Evolutionary conservation across 768 basidiomycete genomes (phyloP).

Genomic region (Lepiota subincarnata): DNA sequence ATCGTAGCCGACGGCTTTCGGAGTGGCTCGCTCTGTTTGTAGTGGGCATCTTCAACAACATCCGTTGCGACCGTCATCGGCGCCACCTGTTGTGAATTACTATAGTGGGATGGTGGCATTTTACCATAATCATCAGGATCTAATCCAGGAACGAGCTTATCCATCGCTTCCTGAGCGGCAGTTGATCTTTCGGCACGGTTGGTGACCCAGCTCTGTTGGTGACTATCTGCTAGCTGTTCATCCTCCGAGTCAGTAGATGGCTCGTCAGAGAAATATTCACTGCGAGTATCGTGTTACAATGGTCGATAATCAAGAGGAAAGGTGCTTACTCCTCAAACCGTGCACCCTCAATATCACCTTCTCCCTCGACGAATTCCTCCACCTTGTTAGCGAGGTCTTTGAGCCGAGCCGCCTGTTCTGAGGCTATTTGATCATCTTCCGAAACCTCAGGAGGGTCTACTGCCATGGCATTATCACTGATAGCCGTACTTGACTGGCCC

Average conservation of each 20-base stretch:
- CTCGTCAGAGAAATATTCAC: conserved; percentile 70
- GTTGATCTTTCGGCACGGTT: neutral
- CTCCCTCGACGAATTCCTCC: conserved; percentile 83
- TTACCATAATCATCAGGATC: conserved; percentile 84
- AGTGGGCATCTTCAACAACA: conserved; percentile 25
- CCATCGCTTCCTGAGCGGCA: conserved; percentile 44
- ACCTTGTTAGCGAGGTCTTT: conserved; percentile 81
- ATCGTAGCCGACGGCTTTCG: conserved; percentile 16
- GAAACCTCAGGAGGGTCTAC: conserved; percentile 32
- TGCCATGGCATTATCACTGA: conserved; percentile 41
- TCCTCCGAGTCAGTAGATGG: conserved; percentile 30
- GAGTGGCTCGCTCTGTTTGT: conserved; percentile 1
- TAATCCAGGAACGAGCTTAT: conserved; percentile 76
- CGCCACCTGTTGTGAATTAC: conserved; percentile 65
- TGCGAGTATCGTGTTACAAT: conserved; percentile 22
- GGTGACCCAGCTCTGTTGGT: conserved; percentile 9
- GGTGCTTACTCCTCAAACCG: conserved; percentile 80
- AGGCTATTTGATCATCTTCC: conserved; percentile 47
- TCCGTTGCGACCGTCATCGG: conserved; percentile 42
- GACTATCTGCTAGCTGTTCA: conserved; percentile 39
- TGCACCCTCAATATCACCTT: conserved; percentile 89
- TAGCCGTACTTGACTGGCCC: conserved; percentile 16
- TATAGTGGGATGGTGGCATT: conserved; percentile 71
- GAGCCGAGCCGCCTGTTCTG: conserved; percentile 65
- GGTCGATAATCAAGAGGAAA: neutral